Evolutionary conservation across 257 asterid species (phyloP).

Genomic region (Ehretia macrophylla): DNA sequence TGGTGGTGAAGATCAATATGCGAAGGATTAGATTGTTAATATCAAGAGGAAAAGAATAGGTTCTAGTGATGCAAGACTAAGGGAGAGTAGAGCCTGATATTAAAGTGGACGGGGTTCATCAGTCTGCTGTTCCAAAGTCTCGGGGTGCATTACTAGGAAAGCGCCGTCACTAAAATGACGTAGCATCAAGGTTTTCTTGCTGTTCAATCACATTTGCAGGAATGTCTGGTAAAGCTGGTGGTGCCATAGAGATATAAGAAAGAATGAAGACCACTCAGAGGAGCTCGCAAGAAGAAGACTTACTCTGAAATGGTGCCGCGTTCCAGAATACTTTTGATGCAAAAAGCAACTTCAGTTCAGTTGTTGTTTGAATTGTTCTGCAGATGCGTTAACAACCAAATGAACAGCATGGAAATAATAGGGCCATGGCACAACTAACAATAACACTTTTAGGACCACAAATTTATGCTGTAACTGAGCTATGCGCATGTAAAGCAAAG

Average conservation of each 20-base stretch:
- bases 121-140: too few species aligned
- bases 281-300: background rate
- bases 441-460: background rate
- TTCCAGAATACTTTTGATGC: slow-evolving; percentile 4
- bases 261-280: too few species aligned
- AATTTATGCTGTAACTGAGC: slow-evolving; percentile 1
- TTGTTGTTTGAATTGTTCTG: slow-evolving; percentile 44
- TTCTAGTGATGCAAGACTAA: too few species aligned
- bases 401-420: slow-evolving; percentile 10
- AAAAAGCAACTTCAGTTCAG: slow-evolving; percentile 17
- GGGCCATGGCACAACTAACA: slow-evolving; percentile 5
- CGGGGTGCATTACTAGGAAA: too few species aligned
- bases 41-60: too few species aligned
- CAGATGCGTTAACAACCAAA: slow-evolving; percentile 11
- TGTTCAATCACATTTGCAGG: background rate
- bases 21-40: too few species aligned
- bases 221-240: background rate
- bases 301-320: slow-evolving; percentile 1
- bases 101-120: too few species aligned
- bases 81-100: too few species aligned
- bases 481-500: background rate
- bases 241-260: background rate
- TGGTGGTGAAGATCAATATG: too few species aligned
- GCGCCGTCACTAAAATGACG: too few species aligned
- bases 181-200: too few species aligned